Evolutionary conservation across 2,329 filamentous ascomycete species (phyloP).

Genomic region (Hypoxylon sp.): DNA sequence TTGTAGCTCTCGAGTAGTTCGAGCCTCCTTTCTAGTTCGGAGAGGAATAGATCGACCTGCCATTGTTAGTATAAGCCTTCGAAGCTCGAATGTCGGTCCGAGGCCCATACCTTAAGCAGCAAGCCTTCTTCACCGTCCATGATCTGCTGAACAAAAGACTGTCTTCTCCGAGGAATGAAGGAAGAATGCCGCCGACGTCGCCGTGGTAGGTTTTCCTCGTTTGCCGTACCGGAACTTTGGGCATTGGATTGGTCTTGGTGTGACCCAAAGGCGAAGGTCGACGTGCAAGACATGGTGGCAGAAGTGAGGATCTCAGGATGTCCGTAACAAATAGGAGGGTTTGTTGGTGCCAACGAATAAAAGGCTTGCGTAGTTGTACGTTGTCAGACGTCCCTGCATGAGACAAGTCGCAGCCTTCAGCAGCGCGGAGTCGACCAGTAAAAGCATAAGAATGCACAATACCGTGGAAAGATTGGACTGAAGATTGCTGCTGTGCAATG

Average conservation of each 20-base stretch:
- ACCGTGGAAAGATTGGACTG: constrained; percentile 34
- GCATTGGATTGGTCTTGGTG: constrained; percentile 57
- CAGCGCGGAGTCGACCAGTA: constrained; percentile 35
- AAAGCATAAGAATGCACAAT: constrained; percentile 27
- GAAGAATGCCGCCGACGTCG: constrained; percentile 70
- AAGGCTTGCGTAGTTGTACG: constrained; percentile 24
- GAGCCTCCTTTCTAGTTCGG: constrained; percentile 87
- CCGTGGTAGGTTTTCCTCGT: constrained; percentile 52
- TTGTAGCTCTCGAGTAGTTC: constrained; percentile 92
- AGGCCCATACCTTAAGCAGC: constrained; percentile 66
- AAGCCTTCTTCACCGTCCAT: constrained; percentile 75
- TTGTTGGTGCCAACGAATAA: constrained; percentile 40
- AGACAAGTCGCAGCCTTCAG: constrained; percentile 23
- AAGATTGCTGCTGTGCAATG: constrained; percentile 30
- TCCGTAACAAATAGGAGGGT: constrained; percentile 9
- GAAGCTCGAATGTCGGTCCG: not conserved
- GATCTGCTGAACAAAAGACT: constrained; percentile 71
- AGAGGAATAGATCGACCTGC: constrained; percentile 83
- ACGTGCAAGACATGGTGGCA: constrained; percentile 53
- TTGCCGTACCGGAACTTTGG: constrained; percentile 60
- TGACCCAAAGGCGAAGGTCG: constrained; percentile 51
- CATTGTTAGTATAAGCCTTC: constrained; percentile 25
- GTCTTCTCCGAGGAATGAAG: constrained; percentile 68
- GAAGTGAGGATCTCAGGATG: constrained; percentile 20
- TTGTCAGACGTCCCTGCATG: constrained; percentile 42